Evolutionary conservation across 2,329 filamentous ascomycete species (phyloP).

Genomic region (Cercospora berteroae): DNA sequence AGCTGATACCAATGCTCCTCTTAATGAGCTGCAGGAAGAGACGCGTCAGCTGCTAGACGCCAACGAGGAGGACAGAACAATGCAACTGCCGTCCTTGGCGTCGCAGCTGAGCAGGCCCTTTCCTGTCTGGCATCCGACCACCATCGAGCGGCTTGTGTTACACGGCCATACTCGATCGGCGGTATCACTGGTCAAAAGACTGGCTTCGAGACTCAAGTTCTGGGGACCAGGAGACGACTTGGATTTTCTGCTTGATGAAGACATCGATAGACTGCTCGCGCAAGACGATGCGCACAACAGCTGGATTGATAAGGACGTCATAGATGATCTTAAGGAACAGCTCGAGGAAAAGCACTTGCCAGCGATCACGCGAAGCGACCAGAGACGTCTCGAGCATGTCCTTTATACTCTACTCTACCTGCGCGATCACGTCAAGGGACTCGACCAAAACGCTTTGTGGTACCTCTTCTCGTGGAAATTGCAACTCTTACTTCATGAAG

Average conservation of each 20-base stretch:
- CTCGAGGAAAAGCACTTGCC: slow-evolving; percentile 52
- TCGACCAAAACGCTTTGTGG: slow-evolving; percentile 32
- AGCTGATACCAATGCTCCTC: slow-evolving; percentile 71
- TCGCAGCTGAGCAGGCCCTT: slow-evolving; percentile 72
- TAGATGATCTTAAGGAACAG: slow-evolving; percentile 32
- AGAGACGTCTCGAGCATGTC: slow-evolving; percentile 29
- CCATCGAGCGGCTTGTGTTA: slow-evolving; percentile 81
- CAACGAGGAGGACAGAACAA: background rate
- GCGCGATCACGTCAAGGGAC: slow-evolving; percentile 28
- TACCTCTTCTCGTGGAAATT: slow-evolving; percentile 37
- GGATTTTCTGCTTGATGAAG: slow-evolving; percentile 66
- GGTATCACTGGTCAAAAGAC: slow-evolving; percentile 66
- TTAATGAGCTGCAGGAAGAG: slow-evolving; percentile 54
- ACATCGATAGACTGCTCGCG: slow-evolving; percentile 9
- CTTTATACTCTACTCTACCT: slow-evolving; percentile 30
- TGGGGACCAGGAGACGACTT: slow-evolving; percentile 77
- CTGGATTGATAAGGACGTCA: slow-evolving; percentile 22
- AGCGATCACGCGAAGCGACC: slow-evolving; percentile 27
- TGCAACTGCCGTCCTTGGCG: slow-evolving; percentile 19
- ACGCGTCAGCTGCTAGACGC: slow-evolving; percentile 20
- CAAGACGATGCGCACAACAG: slow-evolving; percentile 38
- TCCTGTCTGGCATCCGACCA: slow-evolving; percentile 88
- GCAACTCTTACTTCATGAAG: slow-evolving; percentile 22
- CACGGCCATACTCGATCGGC: slow-evolving; percentile 72
- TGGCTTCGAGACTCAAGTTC: slow-evolving; percentile 78